Conservation (phyloP, 176 grass and related monocot species). For the Rhynchospora pubera region DNA sequence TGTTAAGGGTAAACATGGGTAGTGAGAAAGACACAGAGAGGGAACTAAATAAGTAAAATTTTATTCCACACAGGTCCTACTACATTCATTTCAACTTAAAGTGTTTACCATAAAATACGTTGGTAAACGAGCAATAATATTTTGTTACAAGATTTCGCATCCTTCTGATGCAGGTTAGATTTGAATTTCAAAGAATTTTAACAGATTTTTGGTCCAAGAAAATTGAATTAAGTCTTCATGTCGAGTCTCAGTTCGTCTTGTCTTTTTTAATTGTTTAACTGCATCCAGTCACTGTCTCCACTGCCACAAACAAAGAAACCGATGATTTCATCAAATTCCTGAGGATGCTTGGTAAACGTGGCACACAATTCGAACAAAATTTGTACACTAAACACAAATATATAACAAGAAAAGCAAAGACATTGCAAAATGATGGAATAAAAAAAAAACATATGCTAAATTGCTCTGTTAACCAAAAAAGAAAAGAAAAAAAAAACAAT, state of each 20-base stretch:
- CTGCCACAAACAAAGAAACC: slow-evolving; percentile 36
- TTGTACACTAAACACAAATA: slow-evolving; percentile 6
- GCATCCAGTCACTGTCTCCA: slow-evolving; percentile 69
- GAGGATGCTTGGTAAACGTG: not conserved
- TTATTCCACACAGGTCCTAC: slow-evolving; percentile 32
- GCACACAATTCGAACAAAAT: slow-evolving; percentile 6
- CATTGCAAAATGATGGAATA: not conserved
- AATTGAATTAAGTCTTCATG: slow-evolving; percentile 53
- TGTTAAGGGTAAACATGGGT: not conserved
- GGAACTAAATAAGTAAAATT: slow-evolving; percentile 9
- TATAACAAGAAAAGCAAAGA: not conserved
- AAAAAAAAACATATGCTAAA: not conserved
- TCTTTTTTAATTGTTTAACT: slow-evolving; percentile 48
- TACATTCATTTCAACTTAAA: slow-evolving; percentile 48
- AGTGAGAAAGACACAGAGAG: not conserved
- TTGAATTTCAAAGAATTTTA: slow-evolving; percentile 64
- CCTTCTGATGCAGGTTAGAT: slow-evolving; percentile 52
- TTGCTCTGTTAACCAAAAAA: not conserved
- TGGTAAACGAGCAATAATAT: slow-evolving; percentile 77
- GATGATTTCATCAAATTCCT: not conserved
- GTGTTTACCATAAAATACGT: slow-evolving; percentile 80
- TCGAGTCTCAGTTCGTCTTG: slow-evolving; percentile 35
- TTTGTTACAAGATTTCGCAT: slow-evolving; percentile 65
- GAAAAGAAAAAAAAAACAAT: not conserved
- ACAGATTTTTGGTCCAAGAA: slow-evolving; percentile 25